phyloP scores from a whole-genome alignment of 2,329 filamentous ascomycete genomes.

The Pseudogymnoascus sp. region DNA sequence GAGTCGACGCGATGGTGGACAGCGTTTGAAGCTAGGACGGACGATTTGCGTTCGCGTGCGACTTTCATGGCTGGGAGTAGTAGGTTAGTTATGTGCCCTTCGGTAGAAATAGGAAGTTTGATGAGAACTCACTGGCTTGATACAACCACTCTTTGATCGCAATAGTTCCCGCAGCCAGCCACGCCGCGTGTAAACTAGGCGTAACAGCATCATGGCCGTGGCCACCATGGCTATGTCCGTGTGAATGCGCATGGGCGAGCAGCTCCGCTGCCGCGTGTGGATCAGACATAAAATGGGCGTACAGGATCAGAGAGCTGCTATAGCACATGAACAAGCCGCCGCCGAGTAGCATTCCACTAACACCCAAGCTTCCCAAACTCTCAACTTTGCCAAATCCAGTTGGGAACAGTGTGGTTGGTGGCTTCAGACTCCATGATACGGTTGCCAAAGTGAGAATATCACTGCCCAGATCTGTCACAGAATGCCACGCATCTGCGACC shows the following conservation, averaged over 20 bases:
- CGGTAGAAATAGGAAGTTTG: neutral
- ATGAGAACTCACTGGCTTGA: slow-evolving; percentile 67
- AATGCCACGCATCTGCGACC: slow-evolving; percentile 90
- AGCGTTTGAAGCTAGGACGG: slow-evolving; percentile 90
- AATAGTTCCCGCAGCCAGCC: slow-evolving; percentile 86
- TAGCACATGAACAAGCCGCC: slow-evolving; percentile 90
- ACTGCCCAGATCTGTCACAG: slow-evolving; percentile 87
- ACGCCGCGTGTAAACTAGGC: slow-evolving; percentile 88
- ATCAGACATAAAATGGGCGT: slow-evolving; percentile 66
- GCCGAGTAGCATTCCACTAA: slow-evolving; percentile 81
- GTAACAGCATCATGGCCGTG: slow-evolving; percentile 56
- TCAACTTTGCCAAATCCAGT: slow-evolving; percentile 97
- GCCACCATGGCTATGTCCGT: slow-evolving; percentile 51
- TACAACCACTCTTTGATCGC: slow-evolving; percentile 95
- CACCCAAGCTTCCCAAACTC: slow-evolving; percentile 84
- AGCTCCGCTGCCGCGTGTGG: slow-evolving; percentile 44
- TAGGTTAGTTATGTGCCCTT: slow-evolving; percentile 16
- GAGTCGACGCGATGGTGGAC: slow-evolving; percentile 96
- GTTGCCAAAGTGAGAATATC: slow-evolving; percentile 91
- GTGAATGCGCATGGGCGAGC: slow-evolving; percentile 48
- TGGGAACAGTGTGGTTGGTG: slow-evolving; percentile 76
- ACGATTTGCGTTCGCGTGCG: slow-evolving; percentile 86
- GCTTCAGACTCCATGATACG: slow-evolving; percentile 84
- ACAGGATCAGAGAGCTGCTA: slow-evolving; percentile 61
- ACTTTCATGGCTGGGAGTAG: slow-evolving; percentile 74